Conservation (phyloP, 2,329 filamentous ascomycete species). For the Chalara sp. region DNA sequence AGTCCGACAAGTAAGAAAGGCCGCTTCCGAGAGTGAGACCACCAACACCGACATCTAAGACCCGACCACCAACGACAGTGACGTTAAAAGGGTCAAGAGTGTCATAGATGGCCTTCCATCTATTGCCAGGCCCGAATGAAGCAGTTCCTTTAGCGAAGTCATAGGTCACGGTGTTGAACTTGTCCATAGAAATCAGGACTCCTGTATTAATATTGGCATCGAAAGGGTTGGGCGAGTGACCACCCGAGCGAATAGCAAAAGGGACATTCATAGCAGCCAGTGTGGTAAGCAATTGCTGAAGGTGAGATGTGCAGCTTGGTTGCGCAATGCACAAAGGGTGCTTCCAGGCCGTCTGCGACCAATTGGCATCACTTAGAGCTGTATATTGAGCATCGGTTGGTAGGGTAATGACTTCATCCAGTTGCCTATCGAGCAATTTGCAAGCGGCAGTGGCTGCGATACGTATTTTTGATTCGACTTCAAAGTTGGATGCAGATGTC, state of each 20-base stretch:
- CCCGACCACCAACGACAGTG: conserved; percentile 29
- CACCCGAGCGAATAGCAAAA: conserved; percentile 25
- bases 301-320: no score
- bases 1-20: conserved; percentile 19
- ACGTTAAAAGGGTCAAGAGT: conserved; percentile 25
- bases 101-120: conserved; percentile 32
- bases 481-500: no score
- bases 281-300: no score
- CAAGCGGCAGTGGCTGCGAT: no score
- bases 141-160: conserved; percentile 22
- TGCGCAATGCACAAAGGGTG: no score
- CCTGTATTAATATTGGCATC: conserved; percentile 37
- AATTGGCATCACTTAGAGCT: no score
- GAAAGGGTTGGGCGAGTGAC: conserved; percentile 39
- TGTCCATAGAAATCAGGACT: conserved; percentile 39
- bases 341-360: no score
- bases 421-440: no score
- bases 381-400: no score
- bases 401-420: no score
- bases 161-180: conserved; percentile 14
- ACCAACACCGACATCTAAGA: conserved; percentile 30
- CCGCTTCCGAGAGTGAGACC: conserved; percentile 31
- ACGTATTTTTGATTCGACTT: no score
- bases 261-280: no score
- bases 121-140: conserved; percentile 28